A percentile compares a stretch with the other conserved stretches of the same genome.
phyloP scores from a whole-genome alignment of 176 grass and related monocot species.

The Avena atlantica region DNA sequence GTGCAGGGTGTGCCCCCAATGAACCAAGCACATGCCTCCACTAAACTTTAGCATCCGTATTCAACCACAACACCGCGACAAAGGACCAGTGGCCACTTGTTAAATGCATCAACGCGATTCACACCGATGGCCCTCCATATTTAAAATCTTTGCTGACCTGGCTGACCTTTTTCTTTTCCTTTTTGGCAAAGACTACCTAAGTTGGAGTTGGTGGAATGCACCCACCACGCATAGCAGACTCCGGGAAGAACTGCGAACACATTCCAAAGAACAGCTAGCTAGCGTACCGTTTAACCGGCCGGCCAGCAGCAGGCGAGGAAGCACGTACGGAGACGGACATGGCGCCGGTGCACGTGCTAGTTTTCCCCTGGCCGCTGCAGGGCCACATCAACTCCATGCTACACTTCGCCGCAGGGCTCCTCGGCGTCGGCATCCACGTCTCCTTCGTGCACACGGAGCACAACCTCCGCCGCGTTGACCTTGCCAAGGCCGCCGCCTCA shows the following conservation, averaged over 20 bases:
- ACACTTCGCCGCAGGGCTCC: not conserved
- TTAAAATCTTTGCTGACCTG: not conserved
- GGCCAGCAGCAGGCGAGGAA: not conserved
- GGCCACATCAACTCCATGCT: conserved; percentile 4
- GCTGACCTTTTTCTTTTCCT: too few relatives aligned
- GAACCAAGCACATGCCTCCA: not conserved
- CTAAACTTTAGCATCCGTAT: not conserved
- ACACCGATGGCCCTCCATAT: not conserved
- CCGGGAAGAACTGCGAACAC: not conserved
- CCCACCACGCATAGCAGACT: not conserved
- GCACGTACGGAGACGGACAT: not conserved
- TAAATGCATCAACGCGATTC: not conserved
- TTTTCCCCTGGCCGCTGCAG: not conserved
- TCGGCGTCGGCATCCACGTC: not conserved
- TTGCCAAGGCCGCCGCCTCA: not conserved
- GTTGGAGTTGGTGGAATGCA: not conserved
- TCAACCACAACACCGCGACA: too few relatives aligned
- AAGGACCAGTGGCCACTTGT: too few relatives aligned
- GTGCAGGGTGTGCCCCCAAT: not conserved
- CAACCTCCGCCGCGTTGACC: conserved; percentile 1
- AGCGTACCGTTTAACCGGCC: not conserved
- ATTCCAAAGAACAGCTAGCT: not conserved
- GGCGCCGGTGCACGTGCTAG: not conserved
- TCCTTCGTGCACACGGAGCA: not conserved
- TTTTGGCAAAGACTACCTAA: not conserved